Percentiles rank a stretch among this genome's conserved stretches.
phyloP scores from a whole-genome alignment of 352 stramenopile genomes.

The Thalassiosira ordinaria region DNA sequence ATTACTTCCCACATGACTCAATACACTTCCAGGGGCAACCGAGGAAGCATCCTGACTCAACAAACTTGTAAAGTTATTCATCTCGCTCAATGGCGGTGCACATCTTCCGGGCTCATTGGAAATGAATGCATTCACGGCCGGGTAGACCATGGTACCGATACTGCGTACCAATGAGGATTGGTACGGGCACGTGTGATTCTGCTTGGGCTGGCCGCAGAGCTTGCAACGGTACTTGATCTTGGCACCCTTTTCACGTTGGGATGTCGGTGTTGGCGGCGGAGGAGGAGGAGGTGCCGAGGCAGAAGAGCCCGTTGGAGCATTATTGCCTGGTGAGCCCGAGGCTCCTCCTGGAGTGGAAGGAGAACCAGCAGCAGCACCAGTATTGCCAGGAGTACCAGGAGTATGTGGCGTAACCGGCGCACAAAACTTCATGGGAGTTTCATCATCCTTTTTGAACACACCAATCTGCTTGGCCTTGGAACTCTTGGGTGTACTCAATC shows the following conservation, averaged over 20 bases:
- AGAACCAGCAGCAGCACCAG: neutral
- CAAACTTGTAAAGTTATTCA: conserved; percentile 81
- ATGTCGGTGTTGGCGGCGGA: neutral
- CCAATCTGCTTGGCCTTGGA: neutral
- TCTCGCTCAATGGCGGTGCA: conserved; percentile 68
- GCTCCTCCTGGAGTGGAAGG: too few species aligned
- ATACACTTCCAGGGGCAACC: too few species aligned
- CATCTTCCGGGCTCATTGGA: conserved; percentile 66
- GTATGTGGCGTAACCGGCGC: conserved; percentile 24
- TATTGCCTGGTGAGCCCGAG: too few species aligned
- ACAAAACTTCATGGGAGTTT: conserved; percentile 4
- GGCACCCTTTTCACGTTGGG: conserved; percentile 16
- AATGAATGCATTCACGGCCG: conserved; percentile 77
- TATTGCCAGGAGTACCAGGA: neutral
- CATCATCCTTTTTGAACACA: conserved; percentile 6
- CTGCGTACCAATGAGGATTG: conserved; percentile 69
- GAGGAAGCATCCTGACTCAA: too few species aligned
- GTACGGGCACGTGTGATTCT: conserved; percentile 77
- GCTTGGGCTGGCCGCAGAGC: conserved; percentile 78
- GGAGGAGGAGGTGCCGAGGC: conserved; percentile 1
- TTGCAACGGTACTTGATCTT: conserved; percentile 83
- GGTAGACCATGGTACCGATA: conserved; percentile 77
- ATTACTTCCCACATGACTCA: too few species aligned
- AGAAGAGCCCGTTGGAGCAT: too few species aligned
- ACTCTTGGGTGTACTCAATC: conserved; percentile 16